Conservation (phyloP, 2,329 filamentous ascomycete species). For the Stagonosporopsis tanaceti region DNA sequence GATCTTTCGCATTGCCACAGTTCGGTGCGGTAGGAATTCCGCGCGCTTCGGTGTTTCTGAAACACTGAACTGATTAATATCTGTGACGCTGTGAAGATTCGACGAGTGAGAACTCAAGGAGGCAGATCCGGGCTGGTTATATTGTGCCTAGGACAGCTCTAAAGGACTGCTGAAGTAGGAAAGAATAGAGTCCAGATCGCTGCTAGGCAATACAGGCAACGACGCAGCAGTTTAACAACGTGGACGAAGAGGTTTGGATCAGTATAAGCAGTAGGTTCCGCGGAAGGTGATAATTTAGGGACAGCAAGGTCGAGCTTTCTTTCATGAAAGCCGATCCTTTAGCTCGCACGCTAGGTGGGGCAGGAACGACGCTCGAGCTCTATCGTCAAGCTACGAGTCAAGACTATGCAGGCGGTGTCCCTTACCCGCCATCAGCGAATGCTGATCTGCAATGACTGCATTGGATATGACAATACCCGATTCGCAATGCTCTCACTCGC, state of each 20-base stretch:
- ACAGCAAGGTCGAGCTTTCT: background rate
- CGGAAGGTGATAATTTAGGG: background rate
- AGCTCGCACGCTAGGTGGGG: slow-evolving; percentile 9
- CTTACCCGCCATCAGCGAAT: background rate
- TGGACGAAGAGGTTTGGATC: background rate
- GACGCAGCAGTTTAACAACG: background rate
- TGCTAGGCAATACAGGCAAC: background rate
- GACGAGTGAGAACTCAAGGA: slow-evolving; percentile 11
- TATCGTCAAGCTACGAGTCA: slow-evolving; percentile 1
- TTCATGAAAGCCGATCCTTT: slow-evolving; percentile 2
- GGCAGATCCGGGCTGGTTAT: slow-evolving; percentile 2
- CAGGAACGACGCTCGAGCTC: slow-evolving; percentile 14
- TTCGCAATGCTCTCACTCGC: background rate
- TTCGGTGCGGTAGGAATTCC: background rate
- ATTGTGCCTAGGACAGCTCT: background rate
- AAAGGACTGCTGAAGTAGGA: background rate
- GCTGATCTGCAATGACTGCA: background rate
- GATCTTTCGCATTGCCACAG: slow-evolving; percentile 7
- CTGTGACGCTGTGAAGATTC: background rate
- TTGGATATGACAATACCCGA: too few relatives aligned
- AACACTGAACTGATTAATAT: slow-evolving; percentile 4
- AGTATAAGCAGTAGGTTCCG: background rate
- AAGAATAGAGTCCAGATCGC: background rate
- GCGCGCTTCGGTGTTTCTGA: background rate
- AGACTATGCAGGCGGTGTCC: background rate